Evolutionary conservation across 1,284 basidiomycete species (phyloP).

Genomic region (Moniliophthora roreri): DNA sequence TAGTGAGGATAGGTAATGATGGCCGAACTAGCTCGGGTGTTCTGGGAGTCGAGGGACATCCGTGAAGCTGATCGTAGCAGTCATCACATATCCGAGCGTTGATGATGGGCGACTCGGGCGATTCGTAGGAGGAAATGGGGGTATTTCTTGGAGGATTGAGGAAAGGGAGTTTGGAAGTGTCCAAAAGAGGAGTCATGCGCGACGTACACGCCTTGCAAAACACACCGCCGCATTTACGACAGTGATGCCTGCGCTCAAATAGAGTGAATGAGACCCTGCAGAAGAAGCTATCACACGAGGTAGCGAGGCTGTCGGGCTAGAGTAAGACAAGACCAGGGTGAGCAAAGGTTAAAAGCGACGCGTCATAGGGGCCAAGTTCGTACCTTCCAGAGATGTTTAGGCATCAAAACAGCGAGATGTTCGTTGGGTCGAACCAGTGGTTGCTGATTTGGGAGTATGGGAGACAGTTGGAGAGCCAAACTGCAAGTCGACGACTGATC

Average conservation of each 20-base stretch:
- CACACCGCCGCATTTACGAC: constrained; percentile 78
- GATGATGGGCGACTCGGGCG: constrained; percentile 52
- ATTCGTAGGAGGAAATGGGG: constrained; percentile 55
- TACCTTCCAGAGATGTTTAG: constrained; percentile 72
- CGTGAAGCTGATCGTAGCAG: constrained; percentile 71
- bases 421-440: constrained; percentile 47
- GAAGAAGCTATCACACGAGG: constrained; percentile 68
- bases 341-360: background rate
- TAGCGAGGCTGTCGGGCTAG: constrained; percentile 60
- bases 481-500: background rate
- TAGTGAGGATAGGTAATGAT: constrained; percentile 25
- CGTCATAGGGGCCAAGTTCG: constrained; percentile 16
- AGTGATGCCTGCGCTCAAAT: constrained; percentile 75
- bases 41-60: constrained; percentile 39
- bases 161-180: constrained; percentile 66
- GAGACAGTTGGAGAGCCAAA: background rate
- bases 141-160: constrained; percentile 64
- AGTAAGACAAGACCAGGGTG: constrained; percentile 16
- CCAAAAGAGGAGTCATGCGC: constrained; percentile 58
- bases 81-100: constrained; percentile 65
- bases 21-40: constrained; percentile 40
- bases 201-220: constrained; percentile 63
- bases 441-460: background rate
- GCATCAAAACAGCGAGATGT: constrained; percentile 74
- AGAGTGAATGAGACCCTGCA: constrained; percentile 64